Percentiles rank a stretch among this genome's conserved stretches.
phyloP scores from a whole-genome alignment of 768 basidiomycete genomes.

The Mycena chlorophos region DNA sequence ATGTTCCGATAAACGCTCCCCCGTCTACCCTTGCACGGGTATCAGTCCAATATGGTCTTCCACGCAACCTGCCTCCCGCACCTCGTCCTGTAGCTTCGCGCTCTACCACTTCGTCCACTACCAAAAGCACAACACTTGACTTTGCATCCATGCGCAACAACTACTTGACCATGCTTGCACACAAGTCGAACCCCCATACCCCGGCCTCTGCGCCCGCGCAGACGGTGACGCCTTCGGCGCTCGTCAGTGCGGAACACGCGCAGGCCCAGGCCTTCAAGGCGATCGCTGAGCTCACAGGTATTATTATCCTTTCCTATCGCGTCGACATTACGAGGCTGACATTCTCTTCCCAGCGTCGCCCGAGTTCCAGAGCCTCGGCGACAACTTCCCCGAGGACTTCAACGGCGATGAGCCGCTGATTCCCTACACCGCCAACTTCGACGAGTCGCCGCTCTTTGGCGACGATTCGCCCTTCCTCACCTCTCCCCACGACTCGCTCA shows the following conservation, averaged over 20 bases:
- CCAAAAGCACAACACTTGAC: constrained; percentile 31
- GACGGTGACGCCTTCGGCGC: constrained; percentile 4
- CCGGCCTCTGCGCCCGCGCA: constrained; percentile 15
- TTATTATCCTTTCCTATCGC: background rate
- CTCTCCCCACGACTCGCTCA: background rate
- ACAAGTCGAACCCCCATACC: constrained; percentile 28
- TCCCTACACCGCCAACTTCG: too few relatives aligned
- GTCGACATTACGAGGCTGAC: constrained; percentile 3
- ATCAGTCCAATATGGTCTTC: constrained; percentile 54
- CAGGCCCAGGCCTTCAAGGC: background rate
- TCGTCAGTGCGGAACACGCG: constrained; percentile 3
- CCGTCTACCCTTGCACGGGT: constrained; percentile 44
- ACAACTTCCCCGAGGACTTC: background rate
- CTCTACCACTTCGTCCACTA: constrained; percentile 25
- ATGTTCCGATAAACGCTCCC: constrained; percentile 50
- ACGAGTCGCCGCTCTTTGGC: background rate
- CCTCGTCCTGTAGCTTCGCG: constrained; percentile 46
- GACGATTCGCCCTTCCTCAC: background rate
- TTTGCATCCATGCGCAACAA: constrained; percentile 38
- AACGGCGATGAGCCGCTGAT: background rate
- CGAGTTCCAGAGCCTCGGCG: constrained; percentile 8
- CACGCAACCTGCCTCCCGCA: constrained; percentile 47
- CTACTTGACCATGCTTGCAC: constrained; percentile 50
- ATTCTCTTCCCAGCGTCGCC: constrained; percentile 16
- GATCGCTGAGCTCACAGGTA: constrained; percentile 13